Percentiles rank a stretch among this genome's conserved stretches.
Evolutionary conservation across 805 yeast species (phyloP).

Genomic region (Sugiyamaella floridensis): DNA sequence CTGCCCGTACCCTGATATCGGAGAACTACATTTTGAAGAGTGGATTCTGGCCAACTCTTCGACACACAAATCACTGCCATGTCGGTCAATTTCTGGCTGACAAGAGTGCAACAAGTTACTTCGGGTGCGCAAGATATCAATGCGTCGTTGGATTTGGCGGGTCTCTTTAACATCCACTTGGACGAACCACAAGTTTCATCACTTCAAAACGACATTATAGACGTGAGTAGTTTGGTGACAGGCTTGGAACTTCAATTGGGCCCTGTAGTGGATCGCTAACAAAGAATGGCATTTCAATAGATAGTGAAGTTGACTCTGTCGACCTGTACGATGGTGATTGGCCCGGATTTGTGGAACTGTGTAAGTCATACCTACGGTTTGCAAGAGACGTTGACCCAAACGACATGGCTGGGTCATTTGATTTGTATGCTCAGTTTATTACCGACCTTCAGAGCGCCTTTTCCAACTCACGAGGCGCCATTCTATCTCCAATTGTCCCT

Average conservation of each 20-base stretch:
- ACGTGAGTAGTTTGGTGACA: too few species aligned
- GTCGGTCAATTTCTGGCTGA: constrained; percentile 16
- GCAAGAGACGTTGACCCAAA: constrained; percentile 48
- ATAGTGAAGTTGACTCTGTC: constrained; percentile 23
- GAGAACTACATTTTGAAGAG: too few species aligned
- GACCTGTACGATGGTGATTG: constrained; percentile 33
- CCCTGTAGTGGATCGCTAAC: background rate
- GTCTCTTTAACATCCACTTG: constrained; percentile 28
- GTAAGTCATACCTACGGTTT: constrained; percentile 41
- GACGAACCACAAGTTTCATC: constrained; percentile 31
- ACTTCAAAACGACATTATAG: constrained; percentile 32
- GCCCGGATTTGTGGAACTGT: constrained; percentile 44
- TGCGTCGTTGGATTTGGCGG: constrained; percentile 10
- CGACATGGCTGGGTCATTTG: constrained; percentile 44
- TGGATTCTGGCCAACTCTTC: too few species aligned
- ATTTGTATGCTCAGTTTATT: constrained; percentile 42
- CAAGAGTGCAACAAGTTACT: constrained; percentile 4
- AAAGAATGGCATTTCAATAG: constrained; percentile 17
- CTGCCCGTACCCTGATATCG: too few species aligned
- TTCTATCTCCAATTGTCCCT: constrained; percentile 14
- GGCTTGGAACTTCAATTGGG: too few species aligned
- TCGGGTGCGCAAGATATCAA: background rate
- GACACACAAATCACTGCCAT: background rate
- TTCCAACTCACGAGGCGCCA: constrained; percentile 27
- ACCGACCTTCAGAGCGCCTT: constrained; percentile 37